Evolutionary conservation across 192 early-diverging fungal species (phyloP), one percentile per base, ranked within the genome.

Genomic region (Umbelopsis sp.): DNA sequence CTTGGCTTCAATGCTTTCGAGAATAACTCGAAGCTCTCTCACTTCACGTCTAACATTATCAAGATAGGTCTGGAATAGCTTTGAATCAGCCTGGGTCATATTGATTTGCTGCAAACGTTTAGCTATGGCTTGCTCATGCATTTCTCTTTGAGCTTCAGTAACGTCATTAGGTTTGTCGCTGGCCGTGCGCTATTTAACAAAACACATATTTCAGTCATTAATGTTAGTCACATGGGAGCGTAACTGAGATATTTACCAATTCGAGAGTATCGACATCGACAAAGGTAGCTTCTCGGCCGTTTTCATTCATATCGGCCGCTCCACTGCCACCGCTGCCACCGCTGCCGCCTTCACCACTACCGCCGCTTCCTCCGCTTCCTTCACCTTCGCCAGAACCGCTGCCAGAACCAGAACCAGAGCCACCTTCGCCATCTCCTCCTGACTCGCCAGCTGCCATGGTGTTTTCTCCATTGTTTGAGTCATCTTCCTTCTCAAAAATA

Each of bases 1-100:
- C 74, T 90, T 93, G 49, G 90, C 87, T 67, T 93, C 90, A 41
- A 89, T 87, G 23, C 87, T 82, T 71, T 93, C 91, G 12, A 94
- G 69, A n/a, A 93, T 88, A 2, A 91, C 90, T 46, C 89, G 86
- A 1, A 94, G 79, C 71, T 93, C 89, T 20, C 87, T 84, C 45
- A 93, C 84, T 73, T 93, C 90, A 18, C 85, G 85, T 20, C 83
- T 78, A 7, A 94, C 89, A 23, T 87, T 84, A 16, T 80, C 80
- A 70, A 85, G 75, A 68, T 86, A 87, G n/a, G 71, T 71, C 69
- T 78, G 82, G 64, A 80, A 88, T 44, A 61, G 30, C 3, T 72
- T 49, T 66, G 80, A 86, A 71, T 94, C 89, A 33, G 79, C 83
- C 13, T 88, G 82, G 11, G 82, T 90, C 92, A 94, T 94, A 16